Evolutionary conservation across 1,284 basidiomycete species (phyloP).

Genomic region (Papiliotrema flavescens): DNA sequence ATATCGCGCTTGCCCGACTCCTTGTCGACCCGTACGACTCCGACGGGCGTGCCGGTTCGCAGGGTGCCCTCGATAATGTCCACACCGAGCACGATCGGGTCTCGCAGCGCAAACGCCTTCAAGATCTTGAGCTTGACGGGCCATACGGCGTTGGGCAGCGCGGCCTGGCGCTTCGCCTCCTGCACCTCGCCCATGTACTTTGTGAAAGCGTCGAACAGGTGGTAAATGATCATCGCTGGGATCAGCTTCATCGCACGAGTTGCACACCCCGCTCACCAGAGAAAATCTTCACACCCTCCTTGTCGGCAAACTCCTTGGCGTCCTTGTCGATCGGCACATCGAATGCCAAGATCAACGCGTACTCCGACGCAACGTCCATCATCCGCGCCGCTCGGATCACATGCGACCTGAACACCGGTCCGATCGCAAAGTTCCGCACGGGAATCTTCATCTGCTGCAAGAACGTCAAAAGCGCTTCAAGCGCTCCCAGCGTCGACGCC

Average conservation of each 20-base stretch:
- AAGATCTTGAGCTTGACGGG: slow-evolving; percentile 91
- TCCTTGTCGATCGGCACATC: slow-evolving; percentile 88
- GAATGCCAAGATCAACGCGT: slow-evolving; percentile 94
- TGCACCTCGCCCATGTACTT: slow-evolving; percentile 91
- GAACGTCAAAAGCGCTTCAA: slow-evolving; percentile 97
- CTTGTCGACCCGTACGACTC: slow-evolving; percentile 83
- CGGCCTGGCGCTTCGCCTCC: slow-evolving; percentile 88
- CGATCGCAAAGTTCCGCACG: slow-evolving; percentile 95
- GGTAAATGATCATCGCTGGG: slow-evolving; percentile 77
- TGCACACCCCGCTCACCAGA: slow-evolving; percentile 60
- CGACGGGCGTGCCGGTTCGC: slow-evolving; percentile 91
- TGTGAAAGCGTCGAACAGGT: slow-evolving; percentile 95
- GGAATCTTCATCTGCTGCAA: slow-evolving; percentile 94
- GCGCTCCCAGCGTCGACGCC: slow-evolving; percentile 93
- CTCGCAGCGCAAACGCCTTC: slow-evolving; percentile 90
- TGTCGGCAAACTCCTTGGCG: slow-evolving; percentile 84
- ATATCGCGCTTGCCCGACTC: slow-evolving; percentile 84
- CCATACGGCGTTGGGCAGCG: slow-evolving; percentile 94
- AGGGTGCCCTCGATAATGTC: slow-evolving; percentile 92
- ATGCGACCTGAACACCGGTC: slow-evolving; percentile 94
- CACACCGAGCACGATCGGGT: slow-evolving; percentile 95
- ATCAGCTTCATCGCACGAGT: slow-evolving; percentile 6
- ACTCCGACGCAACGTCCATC: slow-evolving; percentile 94
- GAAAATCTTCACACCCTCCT: slow-evolving; percentile 90
- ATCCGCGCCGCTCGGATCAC: slow-evolving; percentile 90